phyloP scores from a whole-genome alignment of 169 alveolate species.

The Eimeria sp. region DNA sequence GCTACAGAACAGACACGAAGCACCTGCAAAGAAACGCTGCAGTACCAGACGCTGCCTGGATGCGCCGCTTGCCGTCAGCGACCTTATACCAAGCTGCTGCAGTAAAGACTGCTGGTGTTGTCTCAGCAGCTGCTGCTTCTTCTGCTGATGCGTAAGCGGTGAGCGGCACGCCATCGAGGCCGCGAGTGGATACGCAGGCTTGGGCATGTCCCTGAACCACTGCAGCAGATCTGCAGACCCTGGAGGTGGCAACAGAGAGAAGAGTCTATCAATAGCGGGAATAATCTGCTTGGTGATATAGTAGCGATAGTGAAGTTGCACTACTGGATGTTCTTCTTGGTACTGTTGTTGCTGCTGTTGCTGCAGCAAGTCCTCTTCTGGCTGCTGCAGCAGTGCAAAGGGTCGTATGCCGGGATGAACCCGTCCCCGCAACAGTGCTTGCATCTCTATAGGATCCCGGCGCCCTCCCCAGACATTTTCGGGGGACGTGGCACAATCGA shows the following conservation, averaged over 20 bases:
- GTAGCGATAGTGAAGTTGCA: constrained; percentile 65
- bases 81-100: constrained; percentile 48
- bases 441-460: constrained; percentile 50
- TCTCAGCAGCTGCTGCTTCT: constrained; percentile 41
- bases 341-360: constrained; percentile 28
- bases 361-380: constrained; percentile 44
- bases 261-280: constrained; percentile 82
- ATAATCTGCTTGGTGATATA: constrained; percentile 80
- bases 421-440: constrained; percentile 52
- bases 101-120: constrained; percentile 67
- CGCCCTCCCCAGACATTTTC: constrained; percentile 80
- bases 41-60: constrained; percentile 49
- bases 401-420: constrained; percentile 1
- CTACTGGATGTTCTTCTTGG: constrained; percentile 8
- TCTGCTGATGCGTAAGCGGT: background rate
- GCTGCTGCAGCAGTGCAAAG: constrained; percentile 24
- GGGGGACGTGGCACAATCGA: constrained; percentile 76
- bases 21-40: constrained; percentile 76
- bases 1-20: constrained; percentile 74
- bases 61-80: constrained; percentile 9
- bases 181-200: constrained; percentile 60
- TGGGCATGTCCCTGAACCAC: constrained; percentile 81
- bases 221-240: constrained; percentile 69
- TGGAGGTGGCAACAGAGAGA: constrained; percentile 63
- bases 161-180: constrained; percentile 8